These are phyloP conservation scores for Amniculicola lignicola DNA, from an alignment of 495 filamentous ascomycete genomes.

Conservation along the genomic window DNA sequence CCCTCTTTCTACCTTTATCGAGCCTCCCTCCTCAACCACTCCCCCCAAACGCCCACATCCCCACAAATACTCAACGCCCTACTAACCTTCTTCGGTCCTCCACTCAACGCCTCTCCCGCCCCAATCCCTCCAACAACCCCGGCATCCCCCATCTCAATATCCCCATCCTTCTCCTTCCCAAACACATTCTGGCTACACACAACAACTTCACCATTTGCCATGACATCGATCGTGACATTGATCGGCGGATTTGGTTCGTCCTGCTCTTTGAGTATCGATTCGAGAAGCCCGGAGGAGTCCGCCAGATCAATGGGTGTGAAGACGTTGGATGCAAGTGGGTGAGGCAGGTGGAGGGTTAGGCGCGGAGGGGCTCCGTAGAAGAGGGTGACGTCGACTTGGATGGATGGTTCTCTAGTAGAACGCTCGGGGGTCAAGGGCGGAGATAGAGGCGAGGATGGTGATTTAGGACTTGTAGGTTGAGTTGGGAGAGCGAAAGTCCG, in stretches of 20 bases:
- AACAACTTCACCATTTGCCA: slow-evolving; percentile 33
- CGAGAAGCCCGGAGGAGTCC: slow-evolving; percentile 6
- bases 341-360: slow-evolving; percentile 17
- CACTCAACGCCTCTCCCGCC: neutral
- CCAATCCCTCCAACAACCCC: neutral
- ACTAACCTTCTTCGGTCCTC: slow-evolving; percentile 29
- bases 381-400: slow-evolving; percentile 22
- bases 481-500: slow-evolving; percentile 18
- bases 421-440: slow-evolving; percentile 2
- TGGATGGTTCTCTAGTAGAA: neutral
- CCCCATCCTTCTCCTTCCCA: neutral
- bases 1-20: neutral
- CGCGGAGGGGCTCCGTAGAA: slow-evolving; percentile 18
- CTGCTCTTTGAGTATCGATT: neutral
- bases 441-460: neutral
- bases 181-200: slow-evolving; percentile 32
- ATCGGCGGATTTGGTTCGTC: neutral
- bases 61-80: slow-evolving; percentile 36
- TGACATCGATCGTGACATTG: slow-evolving; percentile 31
- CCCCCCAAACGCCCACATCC: slow-evolving; percentile 40
- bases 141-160: slow-evolving; percentile 2
- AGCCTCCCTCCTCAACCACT: slow-evolving; percentile 36
- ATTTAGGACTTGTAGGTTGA: neutral
- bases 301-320: neutral
- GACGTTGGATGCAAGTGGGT: slow-evolving; percentile 11